Conservation (phyloP, 169 alveolate species). For the Theileria luwenshuni region DNA sequence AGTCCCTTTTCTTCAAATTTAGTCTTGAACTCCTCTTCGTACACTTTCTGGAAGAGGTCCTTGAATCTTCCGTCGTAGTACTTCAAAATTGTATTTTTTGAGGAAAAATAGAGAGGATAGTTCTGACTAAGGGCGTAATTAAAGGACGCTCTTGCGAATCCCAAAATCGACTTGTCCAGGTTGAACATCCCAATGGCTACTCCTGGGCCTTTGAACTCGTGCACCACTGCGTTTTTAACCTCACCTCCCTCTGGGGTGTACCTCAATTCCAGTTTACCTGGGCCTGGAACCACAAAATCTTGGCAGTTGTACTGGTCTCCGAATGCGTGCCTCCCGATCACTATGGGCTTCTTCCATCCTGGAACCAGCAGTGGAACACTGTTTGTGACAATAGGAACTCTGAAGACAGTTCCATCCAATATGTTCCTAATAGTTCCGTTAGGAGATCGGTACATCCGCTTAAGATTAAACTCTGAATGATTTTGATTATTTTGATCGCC, state of each 20-base stretch:
- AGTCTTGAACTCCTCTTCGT: slow-evolving; percentile 82
- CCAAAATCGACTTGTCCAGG: slow-evolving; percentile 87
- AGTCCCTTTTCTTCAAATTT: slow-evolving; percentile 84
- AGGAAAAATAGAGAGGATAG: slow-evolving; percentile 89
- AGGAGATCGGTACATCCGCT: slow-evolving; percentile 94
- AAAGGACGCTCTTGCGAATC: slow-evolving; percentile 92
- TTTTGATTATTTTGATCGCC: not conserved
- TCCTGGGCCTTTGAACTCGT: slow-evolving; percentile 82
- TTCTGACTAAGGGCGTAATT: slow-evolving; percentile 84
- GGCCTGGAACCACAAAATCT: slow-evolving; percentile 80
- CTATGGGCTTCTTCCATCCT: slow-evolving; percentile 92
- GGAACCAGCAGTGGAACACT: slow-evolving; percentile 90
- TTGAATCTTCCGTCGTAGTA: slow-evolving; percentile 93
- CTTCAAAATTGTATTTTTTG: slow-evolving; percentile 92
- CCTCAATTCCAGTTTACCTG: slow-evolving; percentile 86
- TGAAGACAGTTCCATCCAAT: slow-evolving; percentile 93
- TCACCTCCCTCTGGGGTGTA: slow-evolving; percentile 81
- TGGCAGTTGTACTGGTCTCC: slow-evolving; percentile 94
- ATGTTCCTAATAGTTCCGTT: slow-evolving; percentile 94
- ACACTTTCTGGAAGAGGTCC: slow-evolving; percentile 89
- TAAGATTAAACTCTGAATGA: slow-evolving; percentile 84
- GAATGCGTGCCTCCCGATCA: slow-evolving; percentile 95
- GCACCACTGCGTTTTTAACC: slow-evolving; percentile 53
- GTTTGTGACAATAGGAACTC: slow-evolving; percentile 92
- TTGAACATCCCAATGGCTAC: slow-evolving; percentile 93